Conservation (phyloP, 2,329 filamentous ascomycete genomes). For the Tolypocladium inflatum region DNA sequence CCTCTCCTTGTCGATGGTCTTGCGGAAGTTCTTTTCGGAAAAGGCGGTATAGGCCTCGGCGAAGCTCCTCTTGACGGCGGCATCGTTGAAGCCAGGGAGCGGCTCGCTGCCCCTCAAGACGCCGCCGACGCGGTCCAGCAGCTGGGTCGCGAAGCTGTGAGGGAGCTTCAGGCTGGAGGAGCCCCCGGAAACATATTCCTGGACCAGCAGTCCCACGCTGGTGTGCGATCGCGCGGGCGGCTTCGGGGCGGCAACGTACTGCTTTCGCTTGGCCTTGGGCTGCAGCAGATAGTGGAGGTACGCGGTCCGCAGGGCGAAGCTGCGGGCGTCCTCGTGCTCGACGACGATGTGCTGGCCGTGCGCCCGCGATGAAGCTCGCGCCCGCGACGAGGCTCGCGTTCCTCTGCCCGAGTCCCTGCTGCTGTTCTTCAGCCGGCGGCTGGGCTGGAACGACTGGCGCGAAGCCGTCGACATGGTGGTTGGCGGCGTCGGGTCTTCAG, state of each 20-base stretch:
- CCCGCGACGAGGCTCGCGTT: slow-evolving; percentile 30
- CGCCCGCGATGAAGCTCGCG: slow-evolving; percentile 28
- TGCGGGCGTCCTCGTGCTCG: slow-evolving; percentile 75
- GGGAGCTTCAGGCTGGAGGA: slow-evolving; percentile 46
- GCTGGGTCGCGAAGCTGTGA: slow-evolving; percentile 39
- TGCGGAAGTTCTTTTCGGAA: slow-evolving; percentile 79
- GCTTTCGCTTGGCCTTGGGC: slow-evolving; percentile 79
- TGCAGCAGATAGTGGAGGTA: slow-evolving; percentile 91
- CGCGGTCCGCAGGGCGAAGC: slow-evolving; percentile 80
- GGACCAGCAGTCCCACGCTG: slow-evolving; percentile 76
- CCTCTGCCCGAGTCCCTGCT: slow-evolving; percentile 30
- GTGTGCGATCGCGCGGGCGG: slow-evolving; percentile 54
- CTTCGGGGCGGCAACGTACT: slow-evolving; percentile 65
- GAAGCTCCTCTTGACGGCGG: slow-evolving; percentile 87
- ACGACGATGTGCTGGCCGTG: slow-evolving; percentile 37
- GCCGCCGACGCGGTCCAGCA: slow-evolving; percentile 67
- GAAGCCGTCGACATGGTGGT: slow-evolving; percentile 41
- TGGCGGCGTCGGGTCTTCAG: slow-evolving; percentile 9
- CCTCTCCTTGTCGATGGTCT: slow-evolving; percentile 87
- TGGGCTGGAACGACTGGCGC: slow-evolving; percentile 34
- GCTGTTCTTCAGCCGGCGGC: slow-evolving; percentile 34
- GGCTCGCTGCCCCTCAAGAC: slow-evolving; percentile 75
- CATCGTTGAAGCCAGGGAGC: slow-evolving; percentile 81
- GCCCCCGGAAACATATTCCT: slow-evolving; percentile 60
- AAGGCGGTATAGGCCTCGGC: slow-evolving; percentile 90